phyloP scores from a whole-genome alignment of 176 grass and related monocot species.

The Eragrostis nindensis region DNA sequence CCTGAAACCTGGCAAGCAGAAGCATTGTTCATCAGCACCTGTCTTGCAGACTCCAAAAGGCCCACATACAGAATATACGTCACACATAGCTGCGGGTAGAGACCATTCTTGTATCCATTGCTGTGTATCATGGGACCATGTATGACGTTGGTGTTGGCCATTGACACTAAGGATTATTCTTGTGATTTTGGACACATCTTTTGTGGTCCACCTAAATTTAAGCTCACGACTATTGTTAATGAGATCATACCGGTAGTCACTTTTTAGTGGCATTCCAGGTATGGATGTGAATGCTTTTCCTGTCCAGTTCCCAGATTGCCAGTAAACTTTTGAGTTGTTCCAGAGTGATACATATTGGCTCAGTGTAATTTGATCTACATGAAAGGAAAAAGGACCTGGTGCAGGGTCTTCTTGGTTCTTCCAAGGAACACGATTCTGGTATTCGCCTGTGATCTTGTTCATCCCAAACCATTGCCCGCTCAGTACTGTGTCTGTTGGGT shows the following conservation, averaged over 20 bases:
- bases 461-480: conserved; percentile 28
- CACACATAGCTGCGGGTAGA: conserved; percentile 34
- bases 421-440: conserved; percentile 37
- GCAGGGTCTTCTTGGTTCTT: conserved; percentile 34
- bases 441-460: conserved; percentile 42
- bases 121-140: conserved; percentile 30
- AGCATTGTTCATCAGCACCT: conserved; percentile 31
- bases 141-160: conserved; percentile 10
- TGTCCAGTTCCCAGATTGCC: conserved; percentile 44
- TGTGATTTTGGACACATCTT: conserved; percentile 39
- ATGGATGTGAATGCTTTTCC: conserved; percentile 40
- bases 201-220: conserved; percentile 23
- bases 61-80: conserved; percentile 37
- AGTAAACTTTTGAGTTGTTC: conserved; percentile 39
- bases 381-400: conserved; percentile 28
- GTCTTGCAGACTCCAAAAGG: conserved; percentile 45
- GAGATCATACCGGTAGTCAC: conserved; percentile 31
- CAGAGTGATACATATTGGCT: conserved; percentile 36
- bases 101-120: conserved; percentile 35
- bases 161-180: conserved; percentile 32
- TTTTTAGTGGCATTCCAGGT: conserved; percentile 29
- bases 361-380: conserved; percentile 29
- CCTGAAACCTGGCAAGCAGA: conserved; percentile 37
- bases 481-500: conserved; percentile 41
- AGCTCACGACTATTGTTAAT: conserved; percentile 15